These are phyloP conservation scores for Reutealis trisperma DNA, from an alignment of 345 rosid species.

Conservation along the genomic window DNA sequence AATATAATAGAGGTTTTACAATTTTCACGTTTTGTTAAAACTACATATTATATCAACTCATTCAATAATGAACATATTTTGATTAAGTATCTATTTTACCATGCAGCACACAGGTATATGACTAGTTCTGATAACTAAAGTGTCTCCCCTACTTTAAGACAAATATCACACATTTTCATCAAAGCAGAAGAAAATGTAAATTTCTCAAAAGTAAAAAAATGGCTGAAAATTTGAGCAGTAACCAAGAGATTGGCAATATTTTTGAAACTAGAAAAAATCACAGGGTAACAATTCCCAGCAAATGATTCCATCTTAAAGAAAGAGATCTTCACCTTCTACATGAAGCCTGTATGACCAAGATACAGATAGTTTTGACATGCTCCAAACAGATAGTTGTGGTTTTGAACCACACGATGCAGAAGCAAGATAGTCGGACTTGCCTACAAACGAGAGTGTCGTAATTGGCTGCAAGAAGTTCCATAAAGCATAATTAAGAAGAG, in stretches of 20 bases:
- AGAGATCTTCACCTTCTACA: slow-evolving; percentile 61
- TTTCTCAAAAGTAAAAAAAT: neutral
- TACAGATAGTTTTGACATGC: slow-evolving; percentile 57
- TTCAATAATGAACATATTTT: too few species aligned
- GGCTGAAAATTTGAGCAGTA: neutral
- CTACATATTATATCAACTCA: too few species aligned
- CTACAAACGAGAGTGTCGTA: slow-evolving; percentile 62
- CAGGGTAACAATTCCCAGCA: neutral
- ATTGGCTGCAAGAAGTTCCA: slow-evolving; percentile 58
- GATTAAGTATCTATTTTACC: too few species aligned
- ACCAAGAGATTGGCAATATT: neutral
- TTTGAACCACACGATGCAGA: slow-evolving; percentile 61
- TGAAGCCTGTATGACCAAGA: slow-evolving; percentile 84
- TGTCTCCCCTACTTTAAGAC: neutral
- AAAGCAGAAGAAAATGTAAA: neutral
- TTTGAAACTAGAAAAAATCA: neutral
- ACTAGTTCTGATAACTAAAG: neutral
- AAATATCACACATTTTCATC: neutral
- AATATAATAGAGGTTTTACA: too few species aligned
- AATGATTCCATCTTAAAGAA: neutral
- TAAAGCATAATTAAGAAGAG: neutral
- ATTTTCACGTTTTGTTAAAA: too few species aligned
- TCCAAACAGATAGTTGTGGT: slow-evolving; percentile 80
- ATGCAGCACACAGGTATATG: too few species aligned
- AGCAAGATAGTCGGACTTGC: slow-evolving; percentile 75